Base-by-base conservation (phyloP, 768 basidiomycete species). In the Leucogyrophana mollusca region DNA sequence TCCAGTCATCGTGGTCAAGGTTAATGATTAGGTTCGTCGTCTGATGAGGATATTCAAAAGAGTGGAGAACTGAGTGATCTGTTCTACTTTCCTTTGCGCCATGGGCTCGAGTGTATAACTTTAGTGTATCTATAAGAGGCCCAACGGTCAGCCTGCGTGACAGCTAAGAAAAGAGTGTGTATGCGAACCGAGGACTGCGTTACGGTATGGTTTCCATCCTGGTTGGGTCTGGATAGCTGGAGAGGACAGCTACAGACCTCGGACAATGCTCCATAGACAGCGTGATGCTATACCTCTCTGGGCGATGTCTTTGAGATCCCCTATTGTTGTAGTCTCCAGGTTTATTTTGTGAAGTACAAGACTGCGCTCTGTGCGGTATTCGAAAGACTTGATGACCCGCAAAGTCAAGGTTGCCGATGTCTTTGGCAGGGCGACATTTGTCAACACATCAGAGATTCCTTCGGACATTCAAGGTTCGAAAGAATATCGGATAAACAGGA, bases 21-120 rank as follows among this genome's bases (percentile, higher is more conserved):
- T 99, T 99, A 61, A 99, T 97, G 66, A 99, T 97, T 22, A 99
- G 76, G 69, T 99, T 98, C 24, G 89, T 89, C 1, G 94, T 95
- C 95, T 97, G 57, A 13, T 27, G 33, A 40, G 47, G 39, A 46
- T 8, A 18, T 16, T 37, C 10, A 14, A 34, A 4, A 20, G 20
- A 21, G 43, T 25, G 32, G 41, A 13, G 11, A 20, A 8, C 9
- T 18, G 40, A 37, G 35, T 45, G 13, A 39, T 34, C 32, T 14
- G 18, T 30, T 21, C 51, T 24, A 45, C 66, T 16, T 42, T 88
- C 95, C 80, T 99, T 99, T 44, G 92, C 79, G 9, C 94, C 94
- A 60, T 98, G 95, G 2, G 95, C 96, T 61, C 83, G 85, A 4
- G 91, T 90, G 63, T 99, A 99, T 14, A 97, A 68, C 62, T 99